Evolutionary conservation across 352 stramenopile genomes (phyloP).

Genomic region (Lagenidium giganteum): DNA sequence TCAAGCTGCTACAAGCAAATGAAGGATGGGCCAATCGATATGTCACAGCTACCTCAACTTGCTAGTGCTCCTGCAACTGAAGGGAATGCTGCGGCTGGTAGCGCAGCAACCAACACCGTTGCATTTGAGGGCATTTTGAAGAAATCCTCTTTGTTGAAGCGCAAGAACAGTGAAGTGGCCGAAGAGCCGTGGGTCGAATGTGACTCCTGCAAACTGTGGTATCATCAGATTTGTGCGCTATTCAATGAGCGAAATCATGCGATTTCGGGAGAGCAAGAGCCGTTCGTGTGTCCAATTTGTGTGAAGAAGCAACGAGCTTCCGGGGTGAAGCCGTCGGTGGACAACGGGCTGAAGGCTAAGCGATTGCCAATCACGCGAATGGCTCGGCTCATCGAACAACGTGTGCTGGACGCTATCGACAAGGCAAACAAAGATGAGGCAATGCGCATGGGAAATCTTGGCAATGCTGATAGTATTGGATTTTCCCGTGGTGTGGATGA

Average conservation of each 20-base stretch:
- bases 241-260: slow-evolving; percentile 99
- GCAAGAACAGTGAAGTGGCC: slow-evolving; percentile 98
- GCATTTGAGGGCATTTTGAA: slow-evolving; percentile 75
- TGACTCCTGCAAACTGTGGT: slow-evolving; percentile 98
- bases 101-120: slow-evolving; percentile 14
- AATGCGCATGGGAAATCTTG: slow-evolving; percentile 71
- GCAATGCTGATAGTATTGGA: slow-evolving; percentile 80
- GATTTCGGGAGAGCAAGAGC: slow-evolving; percentile 83
- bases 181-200: slow-evolving; percentile 98
- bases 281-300: slow-evolving; percentile 84
- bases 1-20: slow-evolving; percentile 89
- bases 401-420: slow-evolving; percentile 68
- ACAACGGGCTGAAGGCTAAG: slow-evolving; percentile 77
- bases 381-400: slow-evolving; percentile 79
- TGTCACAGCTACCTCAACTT: slow-evolving; percentile 76
- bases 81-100: slow-evolving; percentile 14
- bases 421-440: slow-evolving; percentile 75
- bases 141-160: slow-evolving; percentile 94
- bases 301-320: slow-evolving; percentile 76
- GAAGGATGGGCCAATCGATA: slow-evolving; percentile 90
- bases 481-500: slow-evolving; percentile 61
- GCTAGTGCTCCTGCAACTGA: slow-evolving; percentile 50
- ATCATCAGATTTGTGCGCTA: slow-evolving; percentile 99
- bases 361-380: slow-evolving; percentile 79
- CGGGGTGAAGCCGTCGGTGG: slow-evolving; percentile 70